These are phyloP conservation scores for Podaxis carcinomalis DNA, from an alignment of 768 basidiomycete species.

Conservation along the genomic window DNA sequence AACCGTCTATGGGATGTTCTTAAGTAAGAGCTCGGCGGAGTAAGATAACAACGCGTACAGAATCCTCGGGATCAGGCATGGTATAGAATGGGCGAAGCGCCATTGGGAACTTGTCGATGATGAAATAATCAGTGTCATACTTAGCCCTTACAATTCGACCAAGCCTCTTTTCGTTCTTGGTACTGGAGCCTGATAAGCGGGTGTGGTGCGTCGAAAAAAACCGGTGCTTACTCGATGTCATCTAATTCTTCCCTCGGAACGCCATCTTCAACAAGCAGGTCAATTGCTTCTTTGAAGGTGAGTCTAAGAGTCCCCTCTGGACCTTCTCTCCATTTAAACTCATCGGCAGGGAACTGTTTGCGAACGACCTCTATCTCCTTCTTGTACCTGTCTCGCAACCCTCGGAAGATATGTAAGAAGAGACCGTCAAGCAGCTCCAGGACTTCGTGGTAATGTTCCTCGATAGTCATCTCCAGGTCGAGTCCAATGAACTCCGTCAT, in stretches of 20 bases:
- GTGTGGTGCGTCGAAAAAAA: not conserved
- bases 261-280: conserved; percentile 83
- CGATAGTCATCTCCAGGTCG: conserved; percentile 98
- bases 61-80: conserved; percentile 93
- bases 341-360: conserved; percentile 91
- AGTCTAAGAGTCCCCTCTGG: conserved; percentile 85
- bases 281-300: conserved; percentile 83
- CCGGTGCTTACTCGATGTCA: conserved; percentile 73
- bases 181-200: conserved; percentile 43
- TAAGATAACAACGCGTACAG: conserved; percentile 44
- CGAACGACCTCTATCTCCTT: conserved; percentile 80
- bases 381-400: conserved; percentile 68
- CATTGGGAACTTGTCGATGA: conserved; percentile 98
- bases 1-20: conserved; percentile 49
- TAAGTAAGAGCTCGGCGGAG: not conserved
- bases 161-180: conserved; percentile 92
- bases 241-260: conserved; percentile 74
- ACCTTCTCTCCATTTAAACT: conserved; percentile 92
- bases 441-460: conserved; percentile 98
- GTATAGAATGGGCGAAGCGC: conserved; percentile 97
- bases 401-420: conserved; percentile 82
- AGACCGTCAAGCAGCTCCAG: conserved; percentile 88
- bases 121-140: conserved; percentile 98
- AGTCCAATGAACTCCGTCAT: conserved; percentile 98
- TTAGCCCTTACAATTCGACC: conserved; percentile 88